phyloP scores from a whole-genome alignment of 148 eudicot genomes.

The Gaultheria prostrata region DNA sequence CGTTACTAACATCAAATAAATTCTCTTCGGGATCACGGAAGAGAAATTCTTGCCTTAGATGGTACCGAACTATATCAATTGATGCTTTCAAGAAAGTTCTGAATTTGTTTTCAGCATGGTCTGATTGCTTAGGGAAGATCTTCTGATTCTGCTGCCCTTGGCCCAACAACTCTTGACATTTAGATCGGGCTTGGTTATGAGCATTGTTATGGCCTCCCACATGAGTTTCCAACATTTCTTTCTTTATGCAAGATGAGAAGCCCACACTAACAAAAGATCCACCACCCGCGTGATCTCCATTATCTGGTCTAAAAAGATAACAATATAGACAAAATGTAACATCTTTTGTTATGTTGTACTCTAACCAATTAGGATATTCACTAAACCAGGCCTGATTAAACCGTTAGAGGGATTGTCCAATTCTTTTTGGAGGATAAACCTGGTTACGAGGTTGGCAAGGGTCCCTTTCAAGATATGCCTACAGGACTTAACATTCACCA shows the following conservation, averaged over 20 bases:
- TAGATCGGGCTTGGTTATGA: background rate
- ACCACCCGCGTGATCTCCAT: background rate
- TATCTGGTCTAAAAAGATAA: background rate
- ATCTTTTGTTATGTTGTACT: background rate
- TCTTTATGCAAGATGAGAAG: background rate
- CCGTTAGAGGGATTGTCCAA: background rate
- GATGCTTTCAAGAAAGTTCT: background rate
- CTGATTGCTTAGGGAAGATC: background rate
- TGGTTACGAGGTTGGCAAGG: background rate
- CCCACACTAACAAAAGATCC: background rate
- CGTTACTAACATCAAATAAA: background rate
- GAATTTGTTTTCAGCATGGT: background rate
- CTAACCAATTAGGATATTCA: background rate
- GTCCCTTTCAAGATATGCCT: background rate
- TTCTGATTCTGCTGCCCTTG: background rate
- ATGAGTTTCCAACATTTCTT: background rate
- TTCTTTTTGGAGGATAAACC: background rate
- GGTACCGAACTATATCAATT: background rate
- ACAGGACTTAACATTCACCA: no score
- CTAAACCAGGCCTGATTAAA: background rate
- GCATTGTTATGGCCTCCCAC: background rate
- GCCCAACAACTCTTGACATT: background rate
- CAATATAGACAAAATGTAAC: background rate
- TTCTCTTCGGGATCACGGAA: background rate
- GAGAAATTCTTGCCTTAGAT: background rate